Base-by-base conservation (phyloP, 768 basidiomycete genomes). In the Mrakia blollopis region DNA sequence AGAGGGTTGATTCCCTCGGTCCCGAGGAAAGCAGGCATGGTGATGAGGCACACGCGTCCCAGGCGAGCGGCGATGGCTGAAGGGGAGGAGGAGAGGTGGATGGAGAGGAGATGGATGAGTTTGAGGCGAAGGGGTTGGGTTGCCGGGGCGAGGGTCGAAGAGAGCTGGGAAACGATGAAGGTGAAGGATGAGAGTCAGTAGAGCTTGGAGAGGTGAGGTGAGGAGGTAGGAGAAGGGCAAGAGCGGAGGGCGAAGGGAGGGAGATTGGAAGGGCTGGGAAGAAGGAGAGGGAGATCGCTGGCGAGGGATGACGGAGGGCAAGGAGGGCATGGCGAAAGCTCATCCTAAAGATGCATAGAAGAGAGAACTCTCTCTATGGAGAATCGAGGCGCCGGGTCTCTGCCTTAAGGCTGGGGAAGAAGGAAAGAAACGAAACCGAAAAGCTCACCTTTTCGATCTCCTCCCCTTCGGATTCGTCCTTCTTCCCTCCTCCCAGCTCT, bases 1-100 rank as follows among this genome's bases (percentile, higher is more conserved):
- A 91, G 83, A 0, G 91, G 91, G 77, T 91, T 91, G 73, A 91
- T 89, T 0, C 89, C 91, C 80, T 90, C 89, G 72, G 86, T 87
- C 0, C 91, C 91, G 39, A 89, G 76, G 72, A 88, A 87, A 72
- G 87, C 88, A 4, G 90, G 91, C 89, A 91, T 91, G 3, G 91
- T 90, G 83, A 91, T 84, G 85, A 91, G 87, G 89, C 90, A 92
- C 0, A 87, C 86, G 76, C 88, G 88, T 9, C 85, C 83, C 8
- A 90, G 68, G 0, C 75, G 54, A 7, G 72, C 72, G 14, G 37
- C n/a, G 11, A 52, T 37, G 37, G 80, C 39, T 0, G 76, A 57
- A 3, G 25, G 25, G 0, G 28, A 78, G 47, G 72, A 35, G 7
- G 71, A 50, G 47, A 82, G 61, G n/a, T 74, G 73, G 30, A 14